Percentiles rank a stretch among this genome's conserved stretches.
phyloP scores from a whole-genome alignment of 116 monocot genomes.

The Papilionanthe hybrid region DNA sequence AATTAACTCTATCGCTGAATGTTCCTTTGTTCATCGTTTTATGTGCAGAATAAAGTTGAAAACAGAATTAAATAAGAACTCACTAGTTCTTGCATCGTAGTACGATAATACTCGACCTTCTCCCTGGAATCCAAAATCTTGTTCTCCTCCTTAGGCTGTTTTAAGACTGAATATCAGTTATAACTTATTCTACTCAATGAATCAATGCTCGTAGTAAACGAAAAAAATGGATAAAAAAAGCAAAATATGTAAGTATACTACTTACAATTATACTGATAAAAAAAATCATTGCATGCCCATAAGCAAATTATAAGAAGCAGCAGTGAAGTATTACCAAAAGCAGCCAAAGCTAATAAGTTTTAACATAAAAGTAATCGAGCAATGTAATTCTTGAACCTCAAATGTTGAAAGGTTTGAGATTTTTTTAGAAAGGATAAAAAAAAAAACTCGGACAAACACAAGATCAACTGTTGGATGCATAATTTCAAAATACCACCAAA shows the following conservation, averaged over 20 bases:
- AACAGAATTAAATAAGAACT: constrained; percentile 14
- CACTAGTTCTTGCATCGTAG: constrained; percentile 63
- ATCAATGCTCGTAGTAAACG: background rate
- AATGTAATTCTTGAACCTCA: background rate
- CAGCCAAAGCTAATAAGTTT: background rate
- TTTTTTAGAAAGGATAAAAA: background rate
- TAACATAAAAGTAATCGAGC: background rate
- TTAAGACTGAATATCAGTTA: background rate
- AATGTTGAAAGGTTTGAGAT: background rate
- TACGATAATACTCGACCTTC: constrained; percentile 51
- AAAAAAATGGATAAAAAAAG: background rate
- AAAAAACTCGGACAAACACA: background rate
- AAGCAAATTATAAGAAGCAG: background rate
- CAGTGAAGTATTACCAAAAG: constrained; percentile 1
- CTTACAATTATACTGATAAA: background rate
- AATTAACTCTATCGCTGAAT: background rate
- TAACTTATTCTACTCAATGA: background rate
- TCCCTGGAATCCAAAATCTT: constrained; percentile 51
- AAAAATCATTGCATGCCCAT: background rate
- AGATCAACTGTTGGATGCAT: background rate
- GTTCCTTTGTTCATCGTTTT: background rate
- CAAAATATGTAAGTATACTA: background rate
- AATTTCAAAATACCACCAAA: background rate
- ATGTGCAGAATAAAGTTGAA: background rate
- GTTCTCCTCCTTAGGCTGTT: constrained; percentile 35